These are phyloP conservation scores for Nakaseomyces glabratus DNA, from an alignment of 1,139 yeast species.

Conservation along the genomic window DNA sequence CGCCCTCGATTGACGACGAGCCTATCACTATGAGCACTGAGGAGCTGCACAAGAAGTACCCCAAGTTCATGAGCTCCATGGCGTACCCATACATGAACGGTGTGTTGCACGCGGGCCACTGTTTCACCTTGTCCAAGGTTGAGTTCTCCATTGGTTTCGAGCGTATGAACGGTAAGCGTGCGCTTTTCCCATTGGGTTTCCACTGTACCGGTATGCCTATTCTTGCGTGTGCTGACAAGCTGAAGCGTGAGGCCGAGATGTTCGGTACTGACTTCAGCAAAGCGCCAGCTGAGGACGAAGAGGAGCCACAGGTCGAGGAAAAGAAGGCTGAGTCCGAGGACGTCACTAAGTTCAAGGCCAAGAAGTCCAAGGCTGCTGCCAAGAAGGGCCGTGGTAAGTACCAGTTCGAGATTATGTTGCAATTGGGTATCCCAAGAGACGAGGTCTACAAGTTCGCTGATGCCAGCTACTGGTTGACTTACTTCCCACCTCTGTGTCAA, in stretches of 20 bases:
- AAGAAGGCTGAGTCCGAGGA: conserved; percentile 48
- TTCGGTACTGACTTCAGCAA: conserved; percentile 77
- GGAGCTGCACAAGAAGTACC: conserved; percentile 67
- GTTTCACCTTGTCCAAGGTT: conserved; percentile 88
- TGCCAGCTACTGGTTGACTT: conserved; percentile 76
- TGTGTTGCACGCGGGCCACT: conserved; percentile 94
- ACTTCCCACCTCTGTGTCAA: conserved; percentile 86
- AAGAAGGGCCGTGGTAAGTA: conserved; percentile 90
- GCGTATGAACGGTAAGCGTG: conserved; percentile 88
- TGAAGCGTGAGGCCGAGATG: conserved; percentile 82
- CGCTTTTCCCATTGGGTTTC: conserved; percentile 93
- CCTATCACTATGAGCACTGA: conserved; percentile 47
- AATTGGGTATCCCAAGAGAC: conserved; percentile 74
- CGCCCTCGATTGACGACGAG: conserved; percentile 68
- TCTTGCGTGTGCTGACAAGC: conserved; percentile 92
- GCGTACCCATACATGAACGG: conserved; percentile 99
- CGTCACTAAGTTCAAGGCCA: conserved; percentile 82
- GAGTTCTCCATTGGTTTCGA: conserved; percentile 93
- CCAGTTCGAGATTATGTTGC: conserved; percentile 94
- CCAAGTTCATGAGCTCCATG: conserved; percentile 88
- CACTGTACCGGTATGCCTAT: conserved; percentile 99
- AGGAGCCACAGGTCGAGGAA: conserved; percentile 35
- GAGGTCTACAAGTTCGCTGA: conserved; percentile 86
- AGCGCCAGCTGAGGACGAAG: conserved; percentile 50
- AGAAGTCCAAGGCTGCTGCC: conserved; percentile 86